A percentile compares a stretch with the other conserved stretches of the same genome.
phyloP scores from a whole-genome alignment of 495 filamentous ascomycete genomes.

The Aspergillus taichungensis region DNA sequence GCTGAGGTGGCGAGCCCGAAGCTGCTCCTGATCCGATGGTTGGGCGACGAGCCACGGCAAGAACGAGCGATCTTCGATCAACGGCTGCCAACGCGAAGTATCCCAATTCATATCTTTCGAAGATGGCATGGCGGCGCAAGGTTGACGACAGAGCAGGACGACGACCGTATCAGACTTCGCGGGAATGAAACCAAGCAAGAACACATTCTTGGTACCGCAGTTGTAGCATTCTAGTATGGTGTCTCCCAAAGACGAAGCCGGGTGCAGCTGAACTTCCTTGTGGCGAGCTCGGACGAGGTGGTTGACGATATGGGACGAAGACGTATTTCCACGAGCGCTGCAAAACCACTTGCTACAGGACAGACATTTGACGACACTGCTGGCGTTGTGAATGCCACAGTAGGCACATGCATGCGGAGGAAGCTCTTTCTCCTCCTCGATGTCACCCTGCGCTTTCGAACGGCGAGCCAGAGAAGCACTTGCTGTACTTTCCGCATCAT shows the following conservation, averaged over 20 bases:
- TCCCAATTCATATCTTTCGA: slow-evolving; percentile 99
- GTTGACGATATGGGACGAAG: slow-evolving; percentile 96
- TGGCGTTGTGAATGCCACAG: slow-evolving; percentile 93
- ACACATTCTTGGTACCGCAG: slow-evolving; percentile 98
- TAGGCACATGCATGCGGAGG: slow-evolving; percentile 98
- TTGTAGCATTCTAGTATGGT: slow-evolving; percentile 99
- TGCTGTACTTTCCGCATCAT: slow-evolving; percentile 86
- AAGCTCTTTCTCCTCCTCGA: slow-evolving; percentile 84
- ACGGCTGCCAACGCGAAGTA: slow-evolving; percentile 91
- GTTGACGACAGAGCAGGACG: slow-evolving; percentile 91
- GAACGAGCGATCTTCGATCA: slow-evolving; percentile 96
- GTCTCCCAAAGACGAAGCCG: slow-evolving; percentile 89
- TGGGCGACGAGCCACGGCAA: slow-evolving; percentile 85
- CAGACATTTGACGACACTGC: slow-evolving; percentile 92
- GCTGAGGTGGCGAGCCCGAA: slow-evolving; percentile 86
- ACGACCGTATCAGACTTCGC: slow-evolving; percentile 98
- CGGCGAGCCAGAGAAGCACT: slow-evolving; percentile 72
- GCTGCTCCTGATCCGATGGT: slow-evolving; percentile 89
- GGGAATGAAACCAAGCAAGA: slow-evolving; percentile 98
- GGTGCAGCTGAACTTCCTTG: slow-evolving; percentile 97
- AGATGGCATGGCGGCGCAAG: slow-evolving; percentile 86
- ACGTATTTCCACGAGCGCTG: slow-evolving; percentile 92
- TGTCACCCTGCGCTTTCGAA: slow-evolving; percentile 51
- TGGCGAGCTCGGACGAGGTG: slow-evolving; percentile 95
- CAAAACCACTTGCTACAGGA: slow-evolving; percentile 98